Evolutionary conservation across 164 flowering plant genomes (phyloP).

Genomic region (Stephania japonica): DNA sequence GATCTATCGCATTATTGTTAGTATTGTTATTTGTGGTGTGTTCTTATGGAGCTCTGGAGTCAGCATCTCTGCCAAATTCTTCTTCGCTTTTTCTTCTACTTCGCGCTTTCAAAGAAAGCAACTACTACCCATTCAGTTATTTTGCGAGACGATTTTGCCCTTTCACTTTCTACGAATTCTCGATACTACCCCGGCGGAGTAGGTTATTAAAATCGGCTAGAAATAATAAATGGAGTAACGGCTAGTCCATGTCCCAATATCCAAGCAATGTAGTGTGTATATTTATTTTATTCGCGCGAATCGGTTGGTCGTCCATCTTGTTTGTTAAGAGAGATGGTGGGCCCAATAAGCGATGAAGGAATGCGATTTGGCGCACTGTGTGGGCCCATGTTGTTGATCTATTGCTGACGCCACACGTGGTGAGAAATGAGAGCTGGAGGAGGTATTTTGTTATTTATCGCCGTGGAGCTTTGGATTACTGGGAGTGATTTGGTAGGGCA

Average conservation of each 20-base stretch:
- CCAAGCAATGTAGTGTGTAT: background rate
- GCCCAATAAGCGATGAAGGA: background rate
- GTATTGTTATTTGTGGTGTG: background rate
- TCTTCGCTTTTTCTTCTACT: background rate
- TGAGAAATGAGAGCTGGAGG: no score
- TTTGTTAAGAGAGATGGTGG: background rate
- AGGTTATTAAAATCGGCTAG: no score
- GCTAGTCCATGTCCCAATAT: no score
- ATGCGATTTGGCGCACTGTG: background rate
- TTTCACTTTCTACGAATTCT: background rate
- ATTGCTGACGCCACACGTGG: no score
- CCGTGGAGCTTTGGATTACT: no score
- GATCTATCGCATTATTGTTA: background rate
- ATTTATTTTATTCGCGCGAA: background rate
- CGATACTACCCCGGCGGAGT: background rate
- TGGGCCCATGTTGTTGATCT: background rate
- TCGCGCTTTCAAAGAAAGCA: background rate
- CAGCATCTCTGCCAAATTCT: background rate
- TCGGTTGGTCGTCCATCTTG: conserved; percentile 1
- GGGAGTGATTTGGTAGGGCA: background rate
- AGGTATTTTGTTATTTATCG: no score
- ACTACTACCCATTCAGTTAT: no score
- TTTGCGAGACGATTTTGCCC: background rate
- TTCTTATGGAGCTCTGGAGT: background rate
- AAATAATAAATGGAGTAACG: no score